Conservation (phyloP, 306 rosid genomes). For the Cicer pinnatifidum region DNA sequence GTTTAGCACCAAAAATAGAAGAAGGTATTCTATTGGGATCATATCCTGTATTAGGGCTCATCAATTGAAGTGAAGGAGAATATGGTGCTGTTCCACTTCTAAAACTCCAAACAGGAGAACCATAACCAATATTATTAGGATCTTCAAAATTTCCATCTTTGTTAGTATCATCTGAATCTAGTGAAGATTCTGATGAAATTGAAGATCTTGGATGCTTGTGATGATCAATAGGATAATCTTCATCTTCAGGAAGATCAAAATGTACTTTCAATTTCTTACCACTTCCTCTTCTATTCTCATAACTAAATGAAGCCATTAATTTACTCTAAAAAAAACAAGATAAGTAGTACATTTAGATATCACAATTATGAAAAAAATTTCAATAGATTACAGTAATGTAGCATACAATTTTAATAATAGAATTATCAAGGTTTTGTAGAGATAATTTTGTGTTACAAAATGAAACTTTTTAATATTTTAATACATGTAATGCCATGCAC, state of each 20-base stretch:
- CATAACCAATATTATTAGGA: slow-evolving; percentile 2
- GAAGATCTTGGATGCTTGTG: slow-evolving; percentile 39
- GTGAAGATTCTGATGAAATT: slow-evolving; percentile 45
- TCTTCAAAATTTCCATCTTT: slow-evolving; percentile 8
- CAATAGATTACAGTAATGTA: not conserved
- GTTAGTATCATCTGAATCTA: slow-evolving; percentile 24
- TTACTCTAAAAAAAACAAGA: slow-evolving; percentile 38
- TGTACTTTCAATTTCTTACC: slow-evolving; percentile 49
- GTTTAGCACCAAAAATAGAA: slow-evolving; percentile 49
- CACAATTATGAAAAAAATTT: not conserved
- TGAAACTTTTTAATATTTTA: not conserved
- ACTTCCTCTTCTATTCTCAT: slow-evolving; percentile 44
- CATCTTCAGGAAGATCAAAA: slow-evolving; percentile 45
- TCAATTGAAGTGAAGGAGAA: slow-evolving; percentile 40
- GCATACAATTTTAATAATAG: not conserved
- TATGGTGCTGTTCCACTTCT: slow-evolving; percentile 49
- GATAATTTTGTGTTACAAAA: not conserved
- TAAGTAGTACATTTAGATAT: slow-evolving; percentile 23
- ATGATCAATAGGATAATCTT: not conserved
- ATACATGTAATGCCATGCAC: slow-evolving; percentile 9
- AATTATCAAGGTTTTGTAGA: slow-evolving; percentile 15
- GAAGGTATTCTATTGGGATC: slow-evolving; percentile 70
- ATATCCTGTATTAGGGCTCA: slow-evolving; percentile 42
- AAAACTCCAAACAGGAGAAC: slow-evolving; percentile 50
- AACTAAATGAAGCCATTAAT: slow-evolving; percentile 45